These are phyloP conservation scores for Neopestalotiopsis sp. DNA, from an alignment of 2,329 filamentous ascomycete species.

Conservation along the genomic window DNA sequence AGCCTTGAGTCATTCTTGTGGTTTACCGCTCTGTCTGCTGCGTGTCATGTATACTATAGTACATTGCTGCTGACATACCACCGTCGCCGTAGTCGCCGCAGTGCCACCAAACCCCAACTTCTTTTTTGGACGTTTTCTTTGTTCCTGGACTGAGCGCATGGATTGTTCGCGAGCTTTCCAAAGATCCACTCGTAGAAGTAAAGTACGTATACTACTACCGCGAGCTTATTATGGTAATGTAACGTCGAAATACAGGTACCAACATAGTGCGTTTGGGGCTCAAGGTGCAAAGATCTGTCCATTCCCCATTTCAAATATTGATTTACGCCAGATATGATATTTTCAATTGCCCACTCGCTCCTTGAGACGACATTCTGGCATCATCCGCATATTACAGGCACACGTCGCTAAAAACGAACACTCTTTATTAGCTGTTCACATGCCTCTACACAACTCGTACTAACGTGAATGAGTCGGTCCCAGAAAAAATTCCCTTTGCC, in stretches of 20 bases:
- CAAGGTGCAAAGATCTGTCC: too few relatives aligned
- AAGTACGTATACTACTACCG: background rate
- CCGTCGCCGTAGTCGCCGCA: background rate
- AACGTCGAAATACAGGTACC: background rate
- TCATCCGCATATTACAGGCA: too few relatives aligned
- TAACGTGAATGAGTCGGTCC: background rate
- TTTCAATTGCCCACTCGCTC: too few relatives aligned
- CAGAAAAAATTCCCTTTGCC: background rate
- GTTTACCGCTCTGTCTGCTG: background rate
- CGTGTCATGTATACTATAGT: background rate
- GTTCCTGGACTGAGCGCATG: slow-evolving; percentile 1
- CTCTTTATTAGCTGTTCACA: too few relatives aligned
- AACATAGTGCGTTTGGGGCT: too few relatives aligned
- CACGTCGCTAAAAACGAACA: too few relatives aligned
- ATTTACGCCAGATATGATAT: too few relatives aligned
- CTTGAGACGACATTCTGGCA: too few relatives aligned
- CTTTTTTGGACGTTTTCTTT: background rate
- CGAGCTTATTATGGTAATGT: slow-evolving; percentile 1
- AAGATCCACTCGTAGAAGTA: background rate
- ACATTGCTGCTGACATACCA: background rate
- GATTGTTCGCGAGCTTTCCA: slow-evolving; percentile 14
- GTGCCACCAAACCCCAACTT: background rate
- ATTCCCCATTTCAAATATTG: too few relatives aligned
- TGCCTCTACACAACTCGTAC: background rate
- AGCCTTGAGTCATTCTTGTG: background rate